Conservation (phyloP, 2,329 filamentous ascomycete genomes). For the Clarireedia monteithiana region DNA sequence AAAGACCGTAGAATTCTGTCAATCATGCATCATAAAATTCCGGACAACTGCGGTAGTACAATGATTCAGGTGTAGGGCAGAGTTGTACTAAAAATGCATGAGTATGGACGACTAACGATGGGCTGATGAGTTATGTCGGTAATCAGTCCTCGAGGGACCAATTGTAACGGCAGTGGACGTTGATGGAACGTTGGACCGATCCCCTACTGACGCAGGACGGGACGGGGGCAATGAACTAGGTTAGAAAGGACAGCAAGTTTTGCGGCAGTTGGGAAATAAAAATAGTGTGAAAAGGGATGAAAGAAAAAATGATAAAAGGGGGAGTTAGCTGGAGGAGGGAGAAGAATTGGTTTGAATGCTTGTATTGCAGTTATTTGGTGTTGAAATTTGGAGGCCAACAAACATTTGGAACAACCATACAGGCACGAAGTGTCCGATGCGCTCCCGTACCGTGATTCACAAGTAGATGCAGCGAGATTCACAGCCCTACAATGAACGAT, state of each 20-base stretch:
- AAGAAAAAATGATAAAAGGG: not conserved
- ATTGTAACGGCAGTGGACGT: conserved; percentile 16
- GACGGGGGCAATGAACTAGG: not conserved
- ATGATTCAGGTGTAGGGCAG: conserved; percentile 10
- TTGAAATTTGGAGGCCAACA: too few relatives aligned
- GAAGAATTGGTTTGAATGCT: not conserved
- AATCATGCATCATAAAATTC: conserved; percentile 10
- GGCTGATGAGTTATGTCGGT: conserved; percentile 8
- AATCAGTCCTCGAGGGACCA: conserved; percentile 10
- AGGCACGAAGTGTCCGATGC: not conserved
- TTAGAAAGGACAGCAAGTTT: conserved; percentile 1
- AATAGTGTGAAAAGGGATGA: not conserved
- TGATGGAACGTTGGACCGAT: conserved; percentile 10
- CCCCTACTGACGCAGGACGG: not conserved
- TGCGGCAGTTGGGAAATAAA: conserved; percentile 2
- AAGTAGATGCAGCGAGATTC: not conserved
- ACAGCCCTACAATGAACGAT: conserved; percentile 4
- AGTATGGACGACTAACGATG: conserved; percentile 7
- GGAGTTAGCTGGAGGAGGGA: not conserved
- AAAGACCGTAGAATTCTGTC: conserved; percentile 9
- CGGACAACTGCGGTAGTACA: conserved; percentile 7
- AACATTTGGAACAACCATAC: not conserved
- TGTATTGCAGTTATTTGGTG: not conserved
- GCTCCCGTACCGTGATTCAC: not conserved
- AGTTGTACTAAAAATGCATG: conserved; percentile 9